Evolutionary conservation across 2,329 filamentous ascomycete species (phyloP).

Genomic region (Monosporascus sp.): DNA sequence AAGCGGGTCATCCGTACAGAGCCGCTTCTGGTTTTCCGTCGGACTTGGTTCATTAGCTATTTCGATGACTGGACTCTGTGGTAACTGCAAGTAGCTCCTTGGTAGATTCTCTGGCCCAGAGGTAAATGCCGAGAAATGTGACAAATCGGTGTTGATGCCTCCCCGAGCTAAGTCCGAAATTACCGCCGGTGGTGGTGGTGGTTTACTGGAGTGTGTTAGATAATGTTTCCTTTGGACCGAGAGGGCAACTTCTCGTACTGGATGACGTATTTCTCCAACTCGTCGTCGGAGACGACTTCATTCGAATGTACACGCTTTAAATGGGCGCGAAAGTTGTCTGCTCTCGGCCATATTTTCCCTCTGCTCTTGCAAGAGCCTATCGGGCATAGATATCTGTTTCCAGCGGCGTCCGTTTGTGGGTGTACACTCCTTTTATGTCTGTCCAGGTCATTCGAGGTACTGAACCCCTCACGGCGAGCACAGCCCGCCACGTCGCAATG

Average conservation of each 20-base stretch:
- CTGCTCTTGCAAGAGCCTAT: constrained; percentile 50
- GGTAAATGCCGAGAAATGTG: constrained; percentile 5
- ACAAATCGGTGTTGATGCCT: constrained; percentile 1
- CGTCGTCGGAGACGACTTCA: constrained; percentile 30
- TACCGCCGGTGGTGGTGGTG: constrained; percentile 4
- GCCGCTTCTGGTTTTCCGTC: constrained; percentile 3
- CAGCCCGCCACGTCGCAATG: constrained; percentile 57
- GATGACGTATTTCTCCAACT: constrained; percentile 30
- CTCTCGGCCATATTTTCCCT: constrained; percentile 69
- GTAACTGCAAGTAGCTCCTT: constrained; percentile 4
- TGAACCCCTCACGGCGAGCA: constrained; percentile 60
- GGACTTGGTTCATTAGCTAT: constrained; percentile 7
- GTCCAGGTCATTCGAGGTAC: constrained; percentile 75
- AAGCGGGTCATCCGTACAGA: constrained; percentile 3
- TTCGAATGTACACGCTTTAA: constrained; percentile 60
- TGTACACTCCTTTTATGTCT: constrained; percentile 74
- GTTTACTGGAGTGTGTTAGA: constrained; percentile 11
- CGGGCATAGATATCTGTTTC: constrained; percentile 56
- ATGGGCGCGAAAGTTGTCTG: constrained; percentile 85
- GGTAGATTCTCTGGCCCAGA: constrained; percentile 3
- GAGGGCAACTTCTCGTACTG: constrained; percentile 17
- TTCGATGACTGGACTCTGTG: constrained; percentile 5
- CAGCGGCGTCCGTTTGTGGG: constrained; percentile 37
- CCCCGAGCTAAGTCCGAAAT: constrained; percentile 4
- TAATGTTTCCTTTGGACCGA: not conserved